Percentiles rank a stretch among this genome's conserved stretches.
These are phyloP conservation scores for Stereum hirsutum DNA, from an alignment of 1,284 basidiomycete species.

Conservation along the genomic window DNA sequence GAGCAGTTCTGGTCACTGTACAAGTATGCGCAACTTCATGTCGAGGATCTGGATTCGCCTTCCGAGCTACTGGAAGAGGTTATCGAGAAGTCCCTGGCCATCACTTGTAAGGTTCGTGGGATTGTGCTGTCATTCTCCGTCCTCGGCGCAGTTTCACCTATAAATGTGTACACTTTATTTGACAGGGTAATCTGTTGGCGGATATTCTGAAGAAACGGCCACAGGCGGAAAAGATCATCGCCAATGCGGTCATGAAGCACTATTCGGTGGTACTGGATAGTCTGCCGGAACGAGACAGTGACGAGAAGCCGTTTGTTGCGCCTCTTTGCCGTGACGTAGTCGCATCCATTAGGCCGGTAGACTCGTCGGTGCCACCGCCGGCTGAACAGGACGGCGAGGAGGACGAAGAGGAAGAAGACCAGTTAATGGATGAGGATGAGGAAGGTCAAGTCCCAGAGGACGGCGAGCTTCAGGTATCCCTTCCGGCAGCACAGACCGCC, in stretches of 20 bases:
- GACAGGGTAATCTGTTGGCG: slow-evolving; percentile 54
- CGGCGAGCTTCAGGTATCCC: slow-evolving; percentile 11
- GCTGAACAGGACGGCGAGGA: background rate
- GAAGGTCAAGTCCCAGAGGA: slow-evolving; percentile 3
- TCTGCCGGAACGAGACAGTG: slow-evolving; percentile 9
- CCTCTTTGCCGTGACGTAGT: slow-evolving; percentile 9
- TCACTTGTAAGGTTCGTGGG: slow-evolving; percentile 50
- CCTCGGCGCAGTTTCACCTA: no score
- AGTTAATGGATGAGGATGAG: background rate
- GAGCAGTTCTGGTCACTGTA: no score
- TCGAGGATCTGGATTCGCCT: slow-evolving; percentile 31
- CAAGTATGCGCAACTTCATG: slow-evolving; percentile 35
- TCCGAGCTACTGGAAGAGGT: slow-evolving; percentile 42
- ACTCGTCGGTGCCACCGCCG: background rate
- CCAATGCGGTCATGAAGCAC: slow-evolving; percentile 32
- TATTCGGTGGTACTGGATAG: slow-evolving; percentile 42
- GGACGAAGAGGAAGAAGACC: slow-evolving; percentile 1
- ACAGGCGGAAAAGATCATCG: slow-evolving; percentile 31
- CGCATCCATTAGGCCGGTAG: slow-evolving; percentile 1
- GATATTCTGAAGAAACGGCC: slow-evolving; percentile 38
- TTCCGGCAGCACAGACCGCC: background rate
- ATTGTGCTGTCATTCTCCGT: no score
- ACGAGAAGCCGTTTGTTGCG: slow-evolving; percentile 8
- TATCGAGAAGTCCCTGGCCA: slow-evolving; percentile 43
- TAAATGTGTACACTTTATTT: no score